Percentiles rank a stretch among this genome's conserved stretches.
These are phyloP conservation scores for Globisporangium cederbergense DNA, from an alignment of 352 stramenopile species.

Conservation along the genomic window DNA sequence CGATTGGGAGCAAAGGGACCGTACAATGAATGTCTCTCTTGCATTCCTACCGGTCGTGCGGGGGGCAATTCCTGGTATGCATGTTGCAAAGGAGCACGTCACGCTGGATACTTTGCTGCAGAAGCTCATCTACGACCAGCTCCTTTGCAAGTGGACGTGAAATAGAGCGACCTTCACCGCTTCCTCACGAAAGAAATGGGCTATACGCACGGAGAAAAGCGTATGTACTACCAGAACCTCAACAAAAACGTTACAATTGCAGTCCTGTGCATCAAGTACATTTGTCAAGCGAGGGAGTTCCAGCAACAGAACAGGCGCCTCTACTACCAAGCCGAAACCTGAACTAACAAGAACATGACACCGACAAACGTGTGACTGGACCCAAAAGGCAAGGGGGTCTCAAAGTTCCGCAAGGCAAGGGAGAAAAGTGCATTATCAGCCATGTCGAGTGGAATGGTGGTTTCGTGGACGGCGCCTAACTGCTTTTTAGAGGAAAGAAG, in stretches of 20 bases:
- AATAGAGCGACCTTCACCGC: not conserved
- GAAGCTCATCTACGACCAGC: not conserved
- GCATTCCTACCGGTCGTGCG: not conserved
- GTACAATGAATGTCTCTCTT: not conserved
- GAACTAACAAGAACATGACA: conserved; percentile 20
- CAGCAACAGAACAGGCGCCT: not conserved
- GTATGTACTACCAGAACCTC: not conserved
- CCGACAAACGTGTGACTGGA: conserved; percentile 16
- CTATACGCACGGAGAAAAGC: not conserved
- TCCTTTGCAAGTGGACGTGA: not conserved
- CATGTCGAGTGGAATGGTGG: conserved; percentile 16
- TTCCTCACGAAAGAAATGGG: not conserved
- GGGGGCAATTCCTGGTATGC: not conserved
- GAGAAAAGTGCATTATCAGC: conserved; percentile 22
- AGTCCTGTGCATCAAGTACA: not conserved
- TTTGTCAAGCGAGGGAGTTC: not conserved
- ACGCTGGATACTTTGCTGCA: not conserved
- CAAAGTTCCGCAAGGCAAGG: conserved; percentile 20
- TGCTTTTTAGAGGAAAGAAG: conserved; percentile 25
- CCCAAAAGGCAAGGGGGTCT: conserved; percentile 15
- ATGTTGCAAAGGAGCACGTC: not conserved
- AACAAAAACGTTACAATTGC: not conserved
- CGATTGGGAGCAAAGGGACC: not conserved
- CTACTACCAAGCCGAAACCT: conserved; percentile 23
- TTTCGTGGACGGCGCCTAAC: conserved; percentile 16